phyloP scores from a whole-genome alignment of 1,284 basidiomycete species.

The Gomphus bonarii region DNA sequence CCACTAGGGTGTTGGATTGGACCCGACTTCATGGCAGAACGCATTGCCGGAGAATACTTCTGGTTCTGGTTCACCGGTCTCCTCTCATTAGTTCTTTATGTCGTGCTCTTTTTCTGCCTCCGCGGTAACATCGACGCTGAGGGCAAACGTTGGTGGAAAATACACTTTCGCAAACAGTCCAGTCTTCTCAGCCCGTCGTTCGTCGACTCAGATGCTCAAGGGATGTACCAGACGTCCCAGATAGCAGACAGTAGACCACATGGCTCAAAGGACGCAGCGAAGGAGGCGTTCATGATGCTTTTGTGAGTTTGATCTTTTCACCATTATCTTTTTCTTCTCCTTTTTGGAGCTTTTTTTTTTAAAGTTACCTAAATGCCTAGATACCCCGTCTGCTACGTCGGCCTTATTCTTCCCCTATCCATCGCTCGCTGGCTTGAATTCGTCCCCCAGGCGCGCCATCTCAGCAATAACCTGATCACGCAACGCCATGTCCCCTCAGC shows the following conservation, averaged over 20 bases:
- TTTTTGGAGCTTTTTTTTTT: too few species aligned
- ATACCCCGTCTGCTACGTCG: conserved; percentile 16
- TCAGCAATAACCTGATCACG: too few species aligned
- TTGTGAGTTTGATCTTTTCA: not conserved
- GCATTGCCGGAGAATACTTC: conserved; percentile 11
- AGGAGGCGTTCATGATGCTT: conserved; percentile 9
- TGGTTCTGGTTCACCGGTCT: conserved; percentile 12
- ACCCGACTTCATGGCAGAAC: not conserved
- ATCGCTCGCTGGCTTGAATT: conserved; percentile 8
- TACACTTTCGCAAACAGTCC: not conserved
- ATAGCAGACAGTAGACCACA: too few species aligned
- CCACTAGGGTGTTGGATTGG: conserved; percentile 15
- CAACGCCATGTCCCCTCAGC: too few species aligned
- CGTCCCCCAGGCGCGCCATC: too few species aligned
- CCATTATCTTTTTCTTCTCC: too few species aligned
- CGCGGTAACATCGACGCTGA: not conserved
- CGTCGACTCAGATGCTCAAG: too few species aligned
- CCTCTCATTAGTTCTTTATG: conserved; percentile 9
- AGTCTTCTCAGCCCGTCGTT: too few species aligned
- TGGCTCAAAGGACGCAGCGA: too few species aligned
- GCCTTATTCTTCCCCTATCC: conserved; percentile 14
- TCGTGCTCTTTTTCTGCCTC: conserved; percentile 6
- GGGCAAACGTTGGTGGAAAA: not conserved
- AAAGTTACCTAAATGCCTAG: not conserved
- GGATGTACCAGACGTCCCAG: too few species aligned